These are phyloP conservation scores for Colletotrichum navitas DNA, from an alignment of 2,329 filamentous ascomycete genomes.

Conservation along the genomic window DNA sequence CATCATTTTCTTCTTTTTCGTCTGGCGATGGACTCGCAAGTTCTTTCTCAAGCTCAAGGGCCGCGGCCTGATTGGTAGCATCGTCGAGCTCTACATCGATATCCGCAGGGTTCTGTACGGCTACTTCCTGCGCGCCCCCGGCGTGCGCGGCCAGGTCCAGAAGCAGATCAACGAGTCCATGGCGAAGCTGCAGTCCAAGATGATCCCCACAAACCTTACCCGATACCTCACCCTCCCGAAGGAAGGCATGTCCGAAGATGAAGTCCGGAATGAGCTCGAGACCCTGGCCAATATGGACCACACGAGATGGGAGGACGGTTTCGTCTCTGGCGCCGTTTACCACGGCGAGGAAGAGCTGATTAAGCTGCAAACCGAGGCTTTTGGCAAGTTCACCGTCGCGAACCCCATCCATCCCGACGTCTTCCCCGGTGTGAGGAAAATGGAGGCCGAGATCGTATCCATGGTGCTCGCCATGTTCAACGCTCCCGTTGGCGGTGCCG, in stretches of 20 bases:
- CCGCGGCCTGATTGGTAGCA: slow-evolving; percentile 85
- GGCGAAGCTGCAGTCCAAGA: slow-evolving; percentile 83
- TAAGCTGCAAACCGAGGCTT: slow-evolving; percentile 90
- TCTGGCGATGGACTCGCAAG: slow-evolving; percentile 85
- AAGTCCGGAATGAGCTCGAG: slow-evolving; percentile 82
- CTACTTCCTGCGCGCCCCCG: slow-evolving; percentile 86
- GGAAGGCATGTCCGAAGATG: slow-evolving; percentile 85
- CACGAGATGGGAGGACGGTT: slow-evolving; percentile 96
- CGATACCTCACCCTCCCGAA: slow-evolving; percentile 83
- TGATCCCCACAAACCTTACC: slow-evolving; percentile 80
- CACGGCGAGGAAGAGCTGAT: slow-evolving; percentile 88
- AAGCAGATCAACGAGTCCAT: slow-evolving; percentile 86
- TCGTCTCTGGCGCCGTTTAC: slow-evolving; percentile 94
- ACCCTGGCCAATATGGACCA: slow-evolving; percentile 89
- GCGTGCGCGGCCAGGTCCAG: slow-evolving; percentile 87
- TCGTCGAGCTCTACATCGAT: slow-evolving; percentile 79
- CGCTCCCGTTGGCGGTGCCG: slow-evolving; percentile 85
- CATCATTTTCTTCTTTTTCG: slow-evolving; percentile 88
- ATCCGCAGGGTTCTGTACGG: slow-evolving; percentile 82
- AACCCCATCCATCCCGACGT: slow-evolving; percentile 99
- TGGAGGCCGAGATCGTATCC: slow-evolving; percentile 97
- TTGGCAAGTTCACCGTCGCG: slow-evolving; percentile 91
- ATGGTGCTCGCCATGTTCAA: slow-evolving; percentile 92
- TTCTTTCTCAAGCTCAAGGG: slow-evolving; percentile 88
- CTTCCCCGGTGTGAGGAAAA: slow-evolving; percentile 97